Evolutionary conservation across 768 basidiomycete genomes (phyloP), one percentile per base, ranked within the genome.

Genomic region (Tulasnella sp.): DNA sequence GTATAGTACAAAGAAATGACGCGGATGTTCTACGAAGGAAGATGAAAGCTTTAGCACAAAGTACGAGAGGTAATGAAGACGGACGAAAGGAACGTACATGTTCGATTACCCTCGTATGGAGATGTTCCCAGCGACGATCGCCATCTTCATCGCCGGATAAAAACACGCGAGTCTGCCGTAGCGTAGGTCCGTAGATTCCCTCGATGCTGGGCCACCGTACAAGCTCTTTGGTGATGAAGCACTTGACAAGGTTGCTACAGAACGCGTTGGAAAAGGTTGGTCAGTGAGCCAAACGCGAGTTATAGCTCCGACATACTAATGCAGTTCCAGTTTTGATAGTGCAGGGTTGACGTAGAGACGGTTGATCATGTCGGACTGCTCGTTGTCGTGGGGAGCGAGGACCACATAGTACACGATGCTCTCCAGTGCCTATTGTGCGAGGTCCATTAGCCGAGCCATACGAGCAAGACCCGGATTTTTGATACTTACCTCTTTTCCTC

Each of bases 181-280:
- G 83, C 80, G 91, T 92, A 17, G 91, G 88, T 36, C 97, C 97
- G 80, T 97, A 99, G 34, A 97, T 86, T 1, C 86, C 84, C 81
- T 93, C 91, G 71, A 99, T 96, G 40, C 94, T 93, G 1, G 97
- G 94, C 97, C 97, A 99, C 79, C 96, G 86, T 93, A 97, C 96
- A 72, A 99, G 86, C 81, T 98, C 96, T 72, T 89, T 89, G 0
- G 95, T 97, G 54, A 90, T 90, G 82, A 99, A 98, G 78, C 92
- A 95, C 85, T 97, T 97, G 64, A 96, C 89, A 45, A 99, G 89
- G 79, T 96, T 94, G 80, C 97, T 98, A 80, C n/a, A 52, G 34
- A 34, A 42, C 38, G 17, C 2, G 40, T 38, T 11, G n/a, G n/a
- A 34, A 25, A 45, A 69, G 52, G 19, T 71, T 45, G 79, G 34